Percentiles rank a stretch among this genome's conserved stretches.
phyloP scores from a whole-genome alignment of 768 basidiomycete genomes.

The Tylopilus sp. region DNA sequence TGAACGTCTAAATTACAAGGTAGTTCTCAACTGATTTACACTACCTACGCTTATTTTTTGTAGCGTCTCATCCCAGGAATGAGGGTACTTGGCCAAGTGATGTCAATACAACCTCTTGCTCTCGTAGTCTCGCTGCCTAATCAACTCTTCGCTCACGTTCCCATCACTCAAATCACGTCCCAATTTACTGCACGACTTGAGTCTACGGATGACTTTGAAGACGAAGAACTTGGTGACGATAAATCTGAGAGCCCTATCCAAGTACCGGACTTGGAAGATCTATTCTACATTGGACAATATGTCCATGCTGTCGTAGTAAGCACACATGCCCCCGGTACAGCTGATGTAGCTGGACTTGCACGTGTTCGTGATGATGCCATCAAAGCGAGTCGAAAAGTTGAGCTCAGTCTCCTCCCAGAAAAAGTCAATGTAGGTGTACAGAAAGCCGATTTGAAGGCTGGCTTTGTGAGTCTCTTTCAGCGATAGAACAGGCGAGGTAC shows the following conservation, averaged over 20 bases:
- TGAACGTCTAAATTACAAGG: constrained; percentile 94
- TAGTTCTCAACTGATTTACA: constrained; percentile 24
- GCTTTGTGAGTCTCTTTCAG: constrained; percentile 57
- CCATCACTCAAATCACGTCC: constrained; percentile 86
- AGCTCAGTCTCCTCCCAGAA: constrained; percentile 80
- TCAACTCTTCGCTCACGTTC: constrained; percentile 89
- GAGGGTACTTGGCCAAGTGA: constrained; percentile 84
- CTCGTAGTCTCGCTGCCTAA: constrained; percentile 94
- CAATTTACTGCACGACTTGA: constrained; percentile 75
- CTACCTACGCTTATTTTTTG: constrained; percentile 4
- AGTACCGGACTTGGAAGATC: constrained; percentile 66
- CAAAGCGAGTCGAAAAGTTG: constrained; percentile 72
- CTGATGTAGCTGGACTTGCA: constrained; percentile 53
- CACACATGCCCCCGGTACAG: constrained; percentile 64
- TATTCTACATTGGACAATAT: constrained; percentile 86
- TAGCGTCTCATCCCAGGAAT: constrained; percentile 81
- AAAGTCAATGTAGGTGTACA: constrained; percentile 79
- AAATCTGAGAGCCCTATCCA: constrained; percentile 31
- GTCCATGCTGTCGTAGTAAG: constrained; percentile 73
- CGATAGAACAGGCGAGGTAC: background rate
- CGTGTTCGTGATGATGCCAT: constrained; percentile 64
- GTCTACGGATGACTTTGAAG: constrained; percentile 50
- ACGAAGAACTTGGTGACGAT: constrained; percentile 44
- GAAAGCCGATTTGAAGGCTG: constrained; percentile 70
- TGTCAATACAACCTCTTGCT: constrained; percentile 82